Base-by-base conservation (phyloP, 306 rosid genomes). In the Lupinus albus region DNA sequence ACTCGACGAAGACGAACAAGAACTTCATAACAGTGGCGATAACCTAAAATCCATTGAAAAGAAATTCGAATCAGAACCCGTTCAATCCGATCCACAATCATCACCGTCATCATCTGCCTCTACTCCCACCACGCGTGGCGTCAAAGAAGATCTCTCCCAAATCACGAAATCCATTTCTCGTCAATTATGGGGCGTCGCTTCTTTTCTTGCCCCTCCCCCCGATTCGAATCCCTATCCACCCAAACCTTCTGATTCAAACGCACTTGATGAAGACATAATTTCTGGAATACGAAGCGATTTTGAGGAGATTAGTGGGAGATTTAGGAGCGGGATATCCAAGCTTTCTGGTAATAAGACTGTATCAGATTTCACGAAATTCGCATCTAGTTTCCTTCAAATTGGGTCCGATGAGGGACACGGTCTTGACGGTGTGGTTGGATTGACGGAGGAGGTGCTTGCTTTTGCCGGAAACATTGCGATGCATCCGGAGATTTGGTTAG, bases 401-500 rank as follows among this genome's bases (percentile, higher is more conserved):
- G 89, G 95, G 74, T 79, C 92, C 53, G 68, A 82, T 13, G 75
- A 63, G 60, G 88, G 81, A 5, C 62, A 73, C 50, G 88, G 81
- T n/a, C 86, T 79, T 9, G 81, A 86, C 11, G 84, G 80, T 7
- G 83, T 83, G 4, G 67, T 84, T 53, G 95, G 95, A 7, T 78
- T 88, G 5, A 85, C 90, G 8, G 92, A 84, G 61, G 95, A 91
- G 50, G 97, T 84, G 7, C 83, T 91, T 3, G 73, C 82, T n/a
- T 91, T 88, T 60, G 95, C 89, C 1, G 75, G 84, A 69, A 81
- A 83, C 58, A 11, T 91, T 11, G 82, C 95, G 50, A 64, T 88
- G 90, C 95, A 88, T 82, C 95, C 92, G 0, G 97, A 88, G 79
- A 88, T 95, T 53, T 91, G 97, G 97, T 67, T 91, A 42, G 92